Percentiles rank a stretch among this genome's conserved stretches.
Conservation (phyloP, 2,329 filamentous ascomycete species). For the Fusarium anguioides region DNA sequence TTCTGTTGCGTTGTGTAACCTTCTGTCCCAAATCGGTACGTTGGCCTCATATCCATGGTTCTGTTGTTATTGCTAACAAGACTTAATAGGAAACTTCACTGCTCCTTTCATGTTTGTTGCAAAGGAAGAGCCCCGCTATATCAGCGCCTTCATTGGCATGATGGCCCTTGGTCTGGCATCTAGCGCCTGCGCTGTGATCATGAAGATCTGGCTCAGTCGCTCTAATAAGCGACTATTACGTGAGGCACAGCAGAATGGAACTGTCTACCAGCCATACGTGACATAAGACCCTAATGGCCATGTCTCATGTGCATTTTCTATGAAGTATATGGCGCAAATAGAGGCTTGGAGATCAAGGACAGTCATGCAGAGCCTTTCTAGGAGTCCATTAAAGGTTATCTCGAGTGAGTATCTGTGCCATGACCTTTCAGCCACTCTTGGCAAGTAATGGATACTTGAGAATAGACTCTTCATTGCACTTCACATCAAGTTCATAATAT, state of each 20-base stretch:
- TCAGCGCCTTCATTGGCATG: constrained; percentile 23
- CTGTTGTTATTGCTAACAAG: background rate
- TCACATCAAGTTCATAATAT: no score
- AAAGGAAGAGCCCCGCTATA: constrained; percentile 16
- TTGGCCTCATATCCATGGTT: rapidly evolving
- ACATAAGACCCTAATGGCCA: background rate
- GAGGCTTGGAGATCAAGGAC: no score
- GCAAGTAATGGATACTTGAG: no score
- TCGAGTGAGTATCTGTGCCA: no score
- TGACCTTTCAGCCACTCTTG: no score
- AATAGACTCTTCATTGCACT: no score
- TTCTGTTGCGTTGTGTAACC: constrained; percentile 9
- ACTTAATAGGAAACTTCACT: background rate
- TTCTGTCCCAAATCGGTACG: constrained; percentile 8
- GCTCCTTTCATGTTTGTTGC: constrained; percentile 18
- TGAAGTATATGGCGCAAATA: no score
- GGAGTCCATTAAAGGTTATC: no score
- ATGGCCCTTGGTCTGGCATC: constrained; percentile 13
- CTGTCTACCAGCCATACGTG: constrained; percentile 14
- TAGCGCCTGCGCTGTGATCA: background rate
- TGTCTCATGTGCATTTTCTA: background rate
- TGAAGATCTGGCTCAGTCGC: constrained; percentile 16
- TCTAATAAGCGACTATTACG: constrained; percentile 17
- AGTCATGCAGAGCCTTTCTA: no score
- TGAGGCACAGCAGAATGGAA: constrained; percentile 15